Percentiles rank a stretch among this genome's conserved stretches.
phyloP scores from a whole-genome alignment of 495 filamentous ascomycete genomes.

The Penicillium diatomitis region DNA sequence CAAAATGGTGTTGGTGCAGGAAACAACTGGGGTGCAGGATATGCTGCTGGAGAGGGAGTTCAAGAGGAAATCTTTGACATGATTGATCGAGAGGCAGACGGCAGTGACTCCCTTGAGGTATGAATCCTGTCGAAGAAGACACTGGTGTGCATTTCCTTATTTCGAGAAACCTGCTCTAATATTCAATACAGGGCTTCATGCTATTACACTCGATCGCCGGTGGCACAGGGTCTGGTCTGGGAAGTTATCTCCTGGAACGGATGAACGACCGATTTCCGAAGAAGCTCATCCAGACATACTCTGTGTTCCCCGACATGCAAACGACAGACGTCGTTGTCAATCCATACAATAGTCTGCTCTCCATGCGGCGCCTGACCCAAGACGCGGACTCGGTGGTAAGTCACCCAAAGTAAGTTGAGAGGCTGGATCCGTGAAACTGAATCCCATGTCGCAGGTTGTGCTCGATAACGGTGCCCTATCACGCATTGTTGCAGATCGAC shows the following conservation, averaged over 20 bases:
- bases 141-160: no score
- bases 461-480: constrained; percentile 92
- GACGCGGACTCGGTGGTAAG: constrained; percentile 89
- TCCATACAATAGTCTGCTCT: constrained; percentile 91
- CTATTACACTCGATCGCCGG: constrained; percentile 95
- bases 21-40: constrained; percentile 97
- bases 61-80: constrained; percentile 98
- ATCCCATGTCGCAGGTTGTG: constrained; percentile 50
- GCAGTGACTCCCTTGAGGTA: constrained; percentile 92
- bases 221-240: constrained; percentile 89
- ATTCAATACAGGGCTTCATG: constrained; percentile 74
- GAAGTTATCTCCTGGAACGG: constrained; percentile 88
- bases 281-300: constrained; percentile 98
- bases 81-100: constrained; percentile 97
- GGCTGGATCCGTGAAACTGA: no score
- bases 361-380: constrained; percentile 83
- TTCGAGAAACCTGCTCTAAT: background rate
- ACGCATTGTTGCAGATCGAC: constrained; percentile 84
- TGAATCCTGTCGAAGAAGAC: background rate
- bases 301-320: constrained; percentile 89
- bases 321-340: constrained; percentile 91
- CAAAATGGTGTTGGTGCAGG: constrained; percentile 87
- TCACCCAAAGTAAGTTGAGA: background rate
- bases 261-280: constrained; percentile 98
- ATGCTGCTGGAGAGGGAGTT: constrained; percentile 81